These are phyloP conservation scores for Colletotrichum truncatum DNA, from an alignment of 2,329 filamentous ascomycete genomes.

Conservation along the genomic window DNA sequence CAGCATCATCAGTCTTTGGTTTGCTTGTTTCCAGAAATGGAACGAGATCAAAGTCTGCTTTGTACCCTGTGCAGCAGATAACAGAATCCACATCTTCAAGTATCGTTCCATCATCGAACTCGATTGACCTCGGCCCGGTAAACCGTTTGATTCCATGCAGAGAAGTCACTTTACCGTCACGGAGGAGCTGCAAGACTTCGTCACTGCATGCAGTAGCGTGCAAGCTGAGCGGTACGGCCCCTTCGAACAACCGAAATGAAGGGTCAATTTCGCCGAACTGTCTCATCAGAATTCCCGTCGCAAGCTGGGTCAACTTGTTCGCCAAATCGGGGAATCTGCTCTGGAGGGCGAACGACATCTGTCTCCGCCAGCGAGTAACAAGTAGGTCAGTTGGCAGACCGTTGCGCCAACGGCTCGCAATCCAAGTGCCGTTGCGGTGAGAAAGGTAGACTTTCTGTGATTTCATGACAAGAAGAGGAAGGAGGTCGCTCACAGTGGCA, in stretches of 20 bases:
- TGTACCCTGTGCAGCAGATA: slow-evolving; percentile 41
- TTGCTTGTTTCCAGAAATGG: slow-evolving; percentile 35
- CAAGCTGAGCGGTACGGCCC: slow-evolving; percentile 33
- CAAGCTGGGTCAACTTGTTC: slow-evolving; percentile 26
- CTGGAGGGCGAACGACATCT: slow-evolving; percentile 41
- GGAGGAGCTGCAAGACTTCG: slow-evolving; percentile 37
- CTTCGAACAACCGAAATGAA: slow-evolving; percentile 37
- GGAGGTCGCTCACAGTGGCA: slow-evolving; percentile 47
- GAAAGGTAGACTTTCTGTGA: slow-evolving; percentile 51
- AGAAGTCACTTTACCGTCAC: slow-evolving; percentile 36
- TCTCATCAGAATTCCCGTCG: slow-evolving; percentile 10
- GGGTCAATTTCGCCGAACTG: slow-evolving; percentile 37
- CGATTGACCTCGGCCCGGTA: slow-evolving; percentile 34
- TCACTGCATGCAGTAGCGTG: slow-evolving; percentile 35
- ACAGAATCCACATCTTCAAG: slow-evolving; percentile 37
- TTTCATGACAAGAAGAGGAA: slow-evolving; percentile 42
- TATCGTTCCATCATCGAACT: slow-evolving; percentile 37
- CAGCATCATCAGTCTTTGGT: slow-evolving; percentile 21
- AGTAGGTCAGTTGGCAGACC: slow-evolving; percentile 45
- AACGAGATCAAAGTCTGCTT: slow-evolving; percentile 32
- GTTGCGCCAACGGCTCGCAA: slow-evolving; percentile 43
- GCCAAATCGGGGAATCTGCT: slow-evolving; percentile 8
- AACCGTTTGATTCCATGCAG: slow-evolving; percentile 39
- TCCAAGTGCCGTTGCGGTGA: slow-evolving; percentile 47
- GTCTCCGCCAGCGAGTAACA: slow-evolving; percentile 43